phyloP scores from a whole-genome alignment of 2,329 filamentous ascomycete genomes.

The Apiospora saccharicola region DNA sequence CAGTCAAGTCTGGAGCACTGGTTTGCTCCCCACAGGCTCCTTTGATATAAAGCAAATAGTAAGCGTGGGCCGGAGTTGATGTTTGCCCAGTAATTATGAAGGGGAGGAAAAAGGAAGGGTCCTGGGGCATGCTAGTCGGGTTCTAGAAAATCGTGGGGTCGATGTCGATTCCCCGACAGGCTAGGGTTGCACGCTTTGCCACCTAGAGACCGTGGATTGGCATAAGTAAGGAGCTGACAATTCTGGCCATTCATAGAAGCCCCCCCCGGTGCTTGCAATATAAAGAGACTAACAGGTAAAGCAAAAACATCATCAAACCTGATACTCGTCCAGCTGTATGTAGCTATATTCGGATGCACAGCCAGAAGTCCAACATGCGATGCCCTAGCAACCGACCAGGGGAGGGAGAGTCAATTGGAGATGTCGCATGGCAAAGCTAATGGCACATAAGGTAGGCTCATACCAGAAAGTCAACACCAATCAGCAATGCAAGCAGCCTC shows the following conservation, averaged over 20 bases:
- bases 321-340: too few species aligned
- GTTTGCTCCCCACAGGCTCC: background rate
- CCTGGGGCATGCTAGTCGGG: conserved; percentile 7
- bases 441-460: background rate
- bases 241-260: background rate
- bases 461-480: background rate
- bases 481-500: background rate
- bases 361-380: too few species aligned
- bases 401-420: background rate
- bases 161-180: conserved; percentile 10
- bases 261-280: too few species aligned
- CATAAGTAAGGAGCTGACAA: background rate
- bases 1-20: conserved; percentile 4
- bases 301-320: background rate
- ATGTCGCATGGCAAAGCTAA: background rate
- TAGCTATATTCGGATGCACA: too few species aligned
- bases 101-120: background rate
- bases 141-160: conserved; percentile 19
- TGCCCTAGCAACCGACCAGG: too few species aligned
- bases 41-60: background rate
- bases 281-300: background rate
- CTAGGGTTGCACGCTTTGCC: conserved; percentile 13
- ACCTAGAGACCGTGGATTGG: background rate
- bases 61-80: background rate
- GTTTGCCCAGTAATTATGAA: background rate